Conservation (phyloP, 83 land plant species). For the Thuja plicata region DNA sequence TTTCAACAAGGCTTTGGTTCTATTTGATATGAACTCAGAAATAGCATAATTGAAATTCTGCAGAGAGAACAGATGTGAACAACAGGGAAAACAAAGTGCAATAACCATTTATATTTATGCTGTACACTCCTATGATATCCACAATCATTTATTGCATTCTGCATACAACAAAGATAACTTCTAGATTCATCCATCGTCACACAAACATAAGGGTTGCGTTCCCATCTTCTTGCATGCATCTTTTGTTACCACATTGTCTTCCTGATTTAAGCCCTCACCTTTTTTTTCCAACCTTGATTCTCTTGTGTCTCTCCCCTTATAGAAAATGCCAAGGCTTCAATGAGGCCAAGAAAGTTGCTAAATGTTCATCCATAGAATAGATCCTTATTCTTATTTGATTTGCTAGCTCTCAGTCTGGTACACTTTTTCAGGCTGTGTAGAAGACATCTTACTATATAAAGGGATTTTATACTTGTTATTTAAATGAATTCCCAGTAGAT, state of each 20-base stretch:
- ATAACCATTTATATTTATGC: not conserved
- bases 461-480: not conserved
- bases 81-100: not conserved
- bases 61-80: not conserved
- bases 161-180: not conserved
- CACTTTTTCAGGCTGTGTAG: not conserved
- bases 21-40: not conserved
- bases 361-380: not conserved
- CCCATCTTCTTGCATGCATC: not conserved
- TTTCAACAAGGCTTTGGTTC: not conserved
- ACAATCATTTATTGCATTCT: not conserved
- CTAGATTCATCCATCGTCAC: not conserved
- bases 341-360: not conserved
- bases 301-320: not conserved
- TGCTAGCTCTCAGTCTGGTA: not conserved
- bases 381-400: not conserved
- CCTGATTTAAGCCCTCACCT: not conserved
- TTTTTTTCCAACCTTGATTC: not conserved
- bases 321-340: not conserved
- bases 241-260: not conserved
- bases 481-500: not conserved
- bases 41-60: not conserved
- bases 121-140: not conserved
- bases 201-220: not conserved
- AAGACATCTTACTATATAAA: not conserved